These are phyloP conservation scores for Phytophthora capsici DNA, from an alignment of 352 stramenopile genomes.

Conservation along the genomic window DNA sequence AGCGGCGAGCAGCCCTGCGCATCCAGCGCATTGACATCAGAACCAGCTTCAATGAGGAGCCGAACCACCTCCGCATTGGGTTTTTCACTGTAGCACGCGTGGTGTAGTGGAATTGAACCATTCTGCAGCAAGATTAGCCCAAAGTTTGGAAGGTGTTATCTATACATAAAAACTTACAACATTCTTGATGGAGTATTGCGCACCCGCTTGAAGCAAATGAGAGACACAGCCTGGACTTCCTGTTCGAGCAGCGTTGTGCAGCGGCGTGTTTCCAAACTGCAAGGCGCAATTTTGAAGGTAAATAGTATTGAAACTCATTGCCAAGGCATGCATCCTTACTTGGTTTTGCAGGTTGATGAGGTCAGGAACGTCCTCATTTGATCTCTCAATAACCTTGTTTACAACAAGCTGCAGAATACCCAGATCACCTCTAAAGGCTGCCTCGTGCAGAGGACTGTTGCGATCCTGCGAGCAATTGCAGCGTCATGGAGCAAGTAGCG, in stretches of 20 bases:
- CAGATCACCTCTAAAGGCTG: slow-evolving; percentile 56
- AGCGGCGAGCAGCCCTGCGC: slow-evolving; percentile 68
- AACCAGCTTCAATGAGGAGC: slow-evolving; percentile 62
- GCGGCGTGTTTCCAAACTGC: slow-evolving; percentile 81
- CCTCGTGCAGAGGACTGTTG: slow-evolving; percentile 81
- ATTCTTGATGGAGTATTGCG: slow-evolving; percentile 56
- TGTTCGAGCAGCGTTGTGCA: slow-evolving; percentile 76
- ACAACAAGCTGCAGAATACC: slow-evolving; percentile 63
- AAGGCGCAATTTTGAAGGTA: neutral
- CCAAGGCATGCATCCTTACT: slow-evolving; percentile 23
- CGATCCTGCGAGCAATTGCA: slow-evolving; percentile 49
- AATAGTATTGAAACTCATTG: no score
- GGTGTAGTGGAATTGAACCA: slow-evolving; percentile 72
- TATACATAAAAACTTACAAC: slow-evolving; percentile 41
- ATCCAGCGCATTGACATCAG: slow-evolving; percentile 68
- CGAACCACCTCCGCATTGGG: slow-evolving; percentile 60
- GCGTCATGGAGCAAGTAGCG: no score
- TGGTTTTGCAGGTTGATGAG: slow-evolving; percentile 73
- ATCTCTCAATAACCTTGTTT: slow-evolving; percentile 54
- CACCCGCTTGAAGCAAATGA: slow-evolving; percentile 57
- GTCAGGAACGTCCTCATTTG: slow-evolving; percentile 37
- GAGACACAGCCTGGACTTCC: slow-evolving; percentile 56
- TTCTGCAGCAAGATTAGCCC: slow-evolving; percentile 43
- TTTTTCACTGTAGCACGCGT: slow-evolving; percentile 78
- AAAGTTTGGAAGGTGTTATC: neutral